Conservation (phyloP, 176 grass and related monocot species). For the Carex scoparia region DNA sequence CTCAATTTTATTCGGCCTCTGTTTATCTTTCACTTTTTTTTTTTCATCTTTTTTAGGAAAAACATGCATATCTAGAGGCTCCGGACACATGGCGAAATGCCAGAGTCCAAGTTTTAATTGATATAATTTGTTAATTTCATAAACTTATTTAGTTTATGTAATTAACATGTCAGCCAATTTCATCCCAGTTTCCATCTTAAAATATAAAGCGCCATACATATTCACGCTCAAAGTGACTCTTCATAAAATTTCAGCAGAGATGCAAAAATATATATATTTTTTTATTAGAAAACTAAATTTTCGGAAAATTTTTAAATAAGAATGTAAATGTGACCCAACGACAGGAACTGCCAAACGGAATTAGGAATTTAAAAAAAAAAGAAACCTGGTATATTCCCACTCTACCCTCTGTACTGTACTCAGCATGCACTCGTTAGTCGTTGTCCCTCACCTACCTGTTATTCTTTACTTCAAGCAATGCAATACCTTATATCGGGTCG, state of each 20-base stretch:
- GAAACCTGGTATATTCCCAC: not conserved
- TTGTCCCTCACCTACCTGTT: not conserved
- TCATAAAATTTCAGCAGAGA: not conserved
- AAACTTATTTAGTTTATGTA: too few species aligned
- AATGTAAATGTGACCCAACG: not conserved
- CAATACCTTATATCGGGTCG: not conserved
- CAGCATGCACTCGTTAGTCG: not conserved
- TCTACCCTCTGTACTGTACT: not conserved
- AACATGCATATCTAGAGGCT: too few species aligned
- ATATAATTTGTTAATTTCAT: too few species aligned
- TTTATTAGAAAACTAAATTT: not conserved
- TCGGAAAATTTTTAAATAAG: not conserved
- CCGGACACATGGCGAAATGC: too few species aligned
- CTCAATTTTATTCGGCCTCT: too few species aligned
- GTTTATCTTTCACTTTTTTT: too few species aligned
- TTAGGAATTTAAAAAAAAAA: not conserved
- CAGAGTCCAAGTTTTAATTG: too few species aligned
- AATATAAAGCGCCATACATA: not conserved
- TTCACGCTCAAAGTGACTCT: not conserved
- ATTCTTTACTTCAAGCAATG: not conserved
- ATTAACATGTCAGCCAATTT: too few species aligned
- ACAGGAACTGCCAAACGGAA: not conserved
- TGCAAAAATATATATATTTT: not conserved
- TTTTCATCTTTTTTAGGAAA: too few species aligned
- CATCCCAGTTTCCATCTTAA: not conserved